phyloP scores from a whole-genome alignment of 176 grass and related monocot genomes.

The Zea luxurians region DNA sequence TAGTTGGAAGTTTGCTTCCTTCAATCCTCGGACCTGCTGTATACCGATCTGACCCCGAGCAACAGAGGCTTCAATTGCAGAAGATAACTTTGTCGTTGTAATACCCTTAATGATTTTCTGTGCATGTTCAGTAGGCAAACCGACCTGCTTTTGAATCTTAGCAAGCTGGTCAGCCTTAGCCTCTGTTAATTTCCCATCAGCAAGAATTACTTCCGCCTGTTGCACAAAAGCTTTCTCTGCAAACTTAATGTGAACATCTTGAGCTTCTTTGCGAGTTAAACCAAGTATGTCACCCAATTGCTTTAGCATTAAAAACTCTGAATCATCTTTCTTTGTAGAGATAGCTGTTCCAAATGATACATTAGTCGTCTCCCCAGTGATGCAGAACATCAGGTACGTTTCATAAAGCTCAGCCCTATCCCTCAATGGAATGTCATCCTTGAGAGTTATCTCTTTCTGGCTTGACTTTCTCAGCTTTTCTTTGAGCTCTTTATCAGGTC shows the following conservation, averaged over 20 bases:
- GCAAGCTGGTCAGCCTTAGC: conserved; percentile 81
- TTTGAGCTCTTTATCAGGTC: conserved; percentile 57
- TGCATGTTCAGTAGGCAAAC: conserved; percentile 78
- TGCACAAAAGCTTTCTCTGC: conserved; percentile 92
- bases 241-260: conserved; percentile 76
- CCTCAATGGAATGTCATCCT: conserved; percentile 74
- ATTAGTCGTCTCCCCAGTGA: conserved; percentile 72
- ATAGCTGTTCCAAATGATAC: conserved; percentile 78
- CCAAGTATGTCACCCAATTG: conserved; percentile 87
- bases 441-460: conserved; percentile 95
- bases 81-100: conserved; percentile 76
- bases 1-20: conserved; percentile 71
- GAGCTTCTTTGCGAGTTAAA: conserved; percentile 71
- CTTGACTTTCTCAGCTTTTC: conserved; percentile 60
- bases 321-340: conserved; percentile 62
- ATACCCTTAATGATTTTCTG: conserved; percentile 97
- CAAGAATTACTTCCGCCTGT: conserved; percentile 95
- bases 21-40: conserved; percentile 77
- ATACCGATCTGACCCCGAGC: conserved; percentile 79
- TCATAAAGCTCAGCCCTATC: conserved; percentile 85
- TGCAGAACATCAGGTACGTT: conserved; percentile 83
- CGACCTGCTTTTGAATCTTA: conserved; percentile 87
- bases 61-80: conserved; percentile 83
- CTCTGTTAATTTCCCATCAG: conserved; percentile 90
- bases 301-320: conserved; percentile 78